Conservation (phyloP, 2,329 filamentous ascomycete genomes). For the Gliomastix tumulicola region DNA sequence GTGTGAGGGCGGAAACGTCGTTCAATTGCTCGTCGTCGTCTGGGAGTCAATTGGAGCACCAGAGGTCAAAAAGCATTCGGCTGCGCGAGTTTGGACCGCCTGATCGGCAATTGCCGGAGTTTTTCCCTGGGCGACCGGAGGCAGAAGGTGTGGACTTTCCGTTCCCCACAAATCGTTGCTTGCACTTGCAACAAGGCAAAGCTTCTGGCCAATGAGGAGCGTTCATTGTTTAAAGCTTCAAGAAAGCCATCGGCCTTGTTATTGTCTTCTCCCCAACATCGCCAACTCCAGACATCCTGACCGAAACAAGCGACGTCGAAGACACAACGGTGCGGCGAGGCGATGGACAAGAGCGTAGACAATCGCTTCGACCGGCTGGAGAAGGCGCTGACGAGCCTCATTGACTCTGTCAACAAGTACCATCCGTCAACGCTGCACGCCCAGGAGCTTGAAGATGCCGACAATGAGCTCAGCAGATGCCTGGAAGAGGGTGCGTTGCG, state of each 20-base stretch:
- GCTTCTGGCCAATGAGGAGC: too few species aligned
- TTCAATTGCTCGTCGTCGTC: conserved; percentile 24
- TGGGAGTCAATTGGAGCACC: conserved; percentile 2
- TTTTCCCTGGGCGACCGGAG: conserved; percentile 3
- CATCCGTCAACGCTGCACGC: conserved; percentile 65
- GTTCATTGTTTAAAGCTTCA: too few species aligned
- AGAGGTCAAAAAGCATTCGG: background rate
- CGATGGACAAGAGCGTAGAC: conserved; percentile 60
- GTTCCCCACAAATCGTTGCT: too few species aligned
- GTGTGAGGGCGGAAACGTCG: conserved; percentile 17
- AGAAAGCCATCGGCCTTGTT: too few species aligned
- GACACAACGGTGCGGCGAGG: too few species aligned
- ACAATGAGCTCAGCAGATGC: conserved; percentile 58
- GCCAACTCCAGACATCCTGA: background rate
- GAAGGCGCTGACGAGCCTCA: conserved; percentile 58
- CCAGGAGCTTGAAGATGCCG: conserved; percentile 62
- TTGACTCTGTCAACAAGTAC: conserved; percentile 77
- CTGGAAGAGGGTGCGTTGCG: conserved; percentile 53
- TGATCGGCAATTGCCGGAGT: conserved; percentile 6
- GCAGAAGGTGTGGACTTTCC: too few species aligned
- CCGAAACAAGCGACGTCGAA: too few species aligned
- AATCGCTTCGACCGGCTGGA: conserved; percentile 59
- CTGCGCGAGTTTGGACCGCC: conserved; percentile 8
- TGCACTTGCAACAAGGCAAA: too few species aligned
- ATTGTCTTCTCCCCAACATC: background rate